Evolutionary conservation across 2,329 filamentous ascomycete species (phyloP).

Genomic region (Pseudocercospora fuligena): DNA sequence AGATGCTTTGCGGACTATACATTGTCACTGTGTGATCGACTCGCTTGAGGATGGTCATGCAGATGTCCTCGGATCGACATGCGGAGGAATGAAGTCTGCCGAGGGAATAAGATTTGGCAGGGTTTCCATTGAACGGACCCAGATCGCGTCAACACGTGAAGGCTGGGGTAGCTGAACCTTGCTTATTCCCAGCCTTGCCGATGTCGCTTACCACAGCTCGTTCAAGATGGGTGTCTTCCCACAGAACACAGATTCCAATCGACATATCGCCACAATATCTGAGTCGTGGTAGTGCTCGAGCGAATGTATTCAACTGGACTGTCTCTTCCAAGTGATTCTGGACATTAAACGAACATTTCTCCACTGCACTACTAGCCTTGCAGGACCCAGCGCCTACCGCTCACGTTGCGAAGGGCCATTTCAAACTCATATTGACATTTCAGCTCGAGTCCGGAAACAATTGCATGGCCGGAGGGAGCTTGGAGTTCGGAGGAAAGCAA

Average conservation of each 20-base stretch:
- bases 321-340: neutral
- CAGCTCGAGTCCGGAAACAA: constrained; percentile 8
- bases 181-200: neutral
- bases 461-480: constrained; percentile 19
- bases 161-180: neutral
- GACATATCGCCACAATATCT: neutral
- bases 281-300: too few species aligned
- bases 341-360: neutral
- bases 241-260: neutral
- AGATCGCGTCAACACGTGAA: neutral
- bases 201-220: neutral
- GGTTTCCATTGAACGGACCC: neutral
- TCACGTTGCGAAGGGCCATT: neutral
- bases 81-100: neutral
- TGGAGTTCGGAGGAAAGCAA: constrained; percentile 19
- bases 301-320: neutral
- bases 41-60: neutral
- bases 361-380: neutral
- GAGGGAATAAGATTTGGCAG: constrained; percentile 1
- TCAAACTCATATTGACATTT: neutral
- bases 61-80: neutral
- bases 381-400: neutral
- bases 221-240: too few species aligned
- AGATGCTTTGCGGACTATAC: neutral
- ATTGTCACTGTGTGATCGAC: neutral